Conservation (phyloP, 139 green algal species). For the Chlamydomonas incerta region DNA sequence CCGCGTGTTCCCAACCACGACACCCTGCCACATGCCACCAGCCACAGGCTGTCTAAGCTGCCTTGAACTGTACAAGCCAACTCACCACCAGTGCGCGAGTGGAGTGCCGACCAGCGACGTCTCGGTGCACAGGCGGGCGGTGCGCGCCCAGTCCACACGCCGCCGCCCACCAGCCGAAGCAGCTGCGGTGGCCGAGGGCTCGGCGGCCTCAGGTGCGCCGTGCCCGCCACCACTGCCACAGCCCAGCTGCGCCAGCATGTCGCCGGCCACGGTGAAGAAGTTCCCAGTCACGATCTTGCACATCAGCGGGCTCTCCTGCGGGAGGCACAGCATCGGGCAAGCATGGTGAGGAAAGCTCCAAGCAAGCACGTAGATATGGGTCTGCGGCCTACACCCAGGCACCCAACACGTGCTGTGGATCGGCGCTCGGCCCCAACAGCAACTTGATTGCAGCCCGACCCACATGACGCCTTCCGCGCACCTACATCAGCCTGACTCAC, state of each 20-base stretch:
- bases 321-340: not conserved
- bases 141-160: not conserved
- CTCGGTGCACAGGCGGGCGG: not conserved
- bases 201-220: not conserved
- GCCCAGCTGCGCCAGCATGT: slow-evolving; percentile 35
- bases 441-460: too few relatives aligned
- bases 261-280: slow-evolving; percentile 29
- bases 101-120: slow-evolving; percentile 2
- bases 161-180: too few relatives aligned
- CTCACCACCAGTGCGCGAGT: slow-evolving; percentile 25
- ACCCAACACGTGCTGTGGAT: too few relatives aligned
- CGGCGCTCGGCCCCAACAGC: too few relatives aligned
- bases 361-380: too few relatives aligned
- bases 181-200: not conserved
- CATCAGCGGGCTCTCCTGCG: slow-evolving; percentile 30
- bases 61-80: not conserved
- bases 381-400: too few relatives aligned
- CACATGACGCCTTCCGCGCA: not conserved
- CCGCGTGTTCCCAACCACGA: too few relatives aligned
- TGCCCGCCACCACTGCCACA: not conserved
- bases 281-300: slow-evolving; percentile 38
- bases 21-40: too few relatives aligned
- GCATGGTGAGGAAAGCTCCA: too few relatives aligned
- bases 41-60: too few relatives aligned
- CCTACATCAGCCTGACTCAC: not conserved